phyloP scores from a whole-genome alignment of 148 eudicot species.

The Oxyria digyna region DNA sequence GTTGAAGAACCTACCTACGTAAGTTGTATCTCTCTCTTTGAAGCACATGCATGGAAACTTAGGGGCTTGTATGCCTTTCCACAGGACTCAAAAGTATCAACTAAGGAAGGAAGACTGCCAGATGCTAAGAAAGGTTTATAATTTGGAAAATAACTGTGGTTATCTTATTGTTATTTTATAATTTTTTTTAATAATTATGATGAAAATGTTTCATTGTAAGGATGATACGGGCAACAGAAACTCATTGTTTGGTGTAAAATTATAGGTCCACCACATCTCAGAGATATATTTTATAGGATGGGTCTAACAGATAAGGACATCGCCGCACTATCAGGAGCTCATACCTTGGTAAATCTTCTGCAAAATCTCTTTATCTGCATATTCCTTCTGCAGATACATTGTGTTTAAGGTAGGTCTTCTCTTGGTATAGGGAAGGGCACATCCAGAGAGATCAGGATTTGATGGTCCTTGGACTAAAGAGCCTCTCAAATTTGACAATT shows the following conservation, averaged over 20 bases:
- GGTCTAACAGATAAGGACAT: constrained; percentile 63
- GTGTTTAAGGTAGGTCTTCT: background rate
- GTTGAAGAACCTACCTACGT: background rate
- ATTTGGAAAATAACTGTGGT: background rate
- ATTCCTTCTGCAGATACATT: background rate
- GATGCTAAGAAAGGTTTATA: constrained; percentile 72
- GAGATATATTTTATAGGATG: constrained; percentile 82
- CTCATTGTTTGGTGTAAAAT: background rate
- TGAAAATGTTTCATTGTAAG: background rate
- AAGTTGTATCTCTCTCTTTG: background rate
- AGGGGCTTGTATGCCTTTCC: constrained; percentile 9
- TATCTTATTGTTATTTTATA: background rate
- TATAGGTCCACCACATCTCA: constrained; percentile 57
- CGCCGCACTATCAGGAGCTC: constrained; percentile 68
- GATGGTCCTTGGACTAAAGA: constrained; percentile 96
- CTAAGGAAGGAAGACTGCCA: constrained; percentile 89
- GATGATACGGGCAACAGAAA: background rate
- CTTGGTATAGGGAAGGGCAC: constrained; percentile 65
- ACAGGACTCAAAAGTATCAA: constrained; percentile 73
- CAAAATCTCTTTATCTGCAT: background rate
- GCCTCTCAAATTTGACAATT: constrained; percentile 86
- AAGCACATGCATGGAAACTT: background rate
- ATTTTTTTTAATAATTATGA: background rate
- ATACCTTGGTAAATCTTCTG: constrained; percentile 45
- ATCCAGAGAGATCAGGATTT: constrained; percentile 89